Evolutionary conservation across 768 basidiomycete genomes (phyloP), one percentile per base, ranked within the genome.

Genomic region (Phanerochaete sordida): DNA sequence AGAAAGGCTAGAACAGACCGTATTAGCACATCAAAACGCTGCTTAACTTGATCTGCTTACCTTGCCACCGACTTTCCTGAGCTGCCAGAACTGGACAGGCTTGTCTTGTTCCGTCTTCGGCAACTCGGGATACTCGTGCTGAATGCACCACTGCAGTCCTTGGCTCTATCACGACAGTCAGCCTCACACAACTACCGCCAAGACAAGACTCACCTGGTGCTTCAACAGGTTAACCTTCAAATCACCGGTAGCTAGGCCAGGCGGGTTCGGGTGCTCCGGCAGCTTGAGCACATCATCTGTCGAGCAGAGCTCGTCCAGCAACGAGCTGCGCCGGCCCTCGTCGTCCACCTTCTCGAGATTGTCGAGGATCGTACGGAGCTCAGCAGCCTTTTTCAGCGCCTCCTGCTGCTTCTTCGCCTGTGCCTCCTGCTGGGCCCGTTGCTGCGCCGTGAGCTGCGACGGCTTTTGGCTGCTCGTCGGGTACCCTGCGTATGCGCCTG

Each of bases 61-160:
- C 76, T 88, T 85, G 51, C 69, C 67, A 0, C 77, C 80, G 28
- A 72, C 76, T 67, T 82, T 86, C 66, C 74, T 81, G 28, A 86
- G 71, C 67, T 92, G 86, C 95, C 94, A 97, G 66, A 97, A 94
- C 71, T 96, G 95, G 1, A 93, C 90, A 0, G 92, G 88, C 35
- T 79, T 81, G 59, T 94, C 93, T 0, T 72, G 69, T 52, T 86
- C 84, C 31, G 75, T 81, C 59, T 76, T 81, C 1, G 94, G 95
- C 13, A 95, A 73, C 39, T 73, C 72, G 0, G 95, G 94, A 66
- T 91, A 85, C 72, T 97, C 94, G 27, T 78, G 83, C 16, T 85
- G 81, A 28, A 95, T 79, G 65, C 91, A 91, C 94, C 95, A 97
- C 67, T 87, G 83, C 46, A 95, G 72, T 0, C 86, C 93, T 83